Evolutionary conservation across 371 early-diverging fungal genomes (phyloP), one percentile per base, ranked within the genome.

Genomic region (Mycotypha africana): DNA sequence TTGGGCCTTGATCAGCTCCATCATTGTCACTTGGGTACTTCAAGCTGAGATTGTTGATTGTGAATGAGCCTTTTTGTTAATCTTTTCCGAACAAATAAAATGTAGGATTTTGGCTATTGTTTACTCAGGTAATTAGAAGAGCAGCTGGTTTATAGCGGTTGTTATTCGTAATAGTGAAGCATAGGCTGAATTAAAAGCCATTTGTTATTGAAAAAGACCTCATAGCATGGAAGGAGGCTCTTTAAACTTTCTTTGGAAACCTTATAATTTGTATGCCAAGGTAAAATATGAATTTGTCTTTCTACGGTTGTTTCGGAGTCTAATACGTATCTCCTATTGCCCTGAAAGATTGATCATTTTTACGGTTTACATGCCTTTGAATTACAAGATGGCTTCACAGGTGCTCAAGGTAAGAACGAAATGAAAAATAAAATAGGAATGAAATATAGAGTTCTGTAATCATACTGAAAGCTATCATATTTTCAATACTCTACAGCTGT

Each of bases 311-410:
- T 24, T 20, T n/a, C n/a, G n/a, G n/a, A n/a, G n/a, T n/a, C n/a
- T n/a, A n/a, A n/a, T n/a, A n/a, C n/a, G n/a, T n/a, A n/a, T n/a
- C n/a, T n/a, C n/a, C n/a, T n/a, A n/a, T n/a, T n/a, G n/a, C n/a
- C n/a, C n/a, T n/a, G n/a, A n/a, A n/a, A 70, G 70, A 49, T 70
- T 43, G 70, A 70, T 51, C 41, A 53, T 25, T 56, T 64, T 33
- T 67, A 67, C 46, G 67, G 70, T 15, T 32, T 53, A 10, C 49
- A 46, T 16, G 70, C 70, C 23, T 46, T 45, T 17, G 33, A 53
- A 17, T 47, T 34, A 2, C 36, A 58, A 8, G 64, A 66, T 51
- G 70, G 70, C n/a, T 70, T 64, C 33, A 67, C 67, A 16, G 50
- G 57, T 19, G 67, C 70, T 20, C 64, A 70, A 65, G 68, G 69